Base-by-base conservation (phyloP, 1,284 basidiomycete species). In the Rugosomyces carneus region DNA sequence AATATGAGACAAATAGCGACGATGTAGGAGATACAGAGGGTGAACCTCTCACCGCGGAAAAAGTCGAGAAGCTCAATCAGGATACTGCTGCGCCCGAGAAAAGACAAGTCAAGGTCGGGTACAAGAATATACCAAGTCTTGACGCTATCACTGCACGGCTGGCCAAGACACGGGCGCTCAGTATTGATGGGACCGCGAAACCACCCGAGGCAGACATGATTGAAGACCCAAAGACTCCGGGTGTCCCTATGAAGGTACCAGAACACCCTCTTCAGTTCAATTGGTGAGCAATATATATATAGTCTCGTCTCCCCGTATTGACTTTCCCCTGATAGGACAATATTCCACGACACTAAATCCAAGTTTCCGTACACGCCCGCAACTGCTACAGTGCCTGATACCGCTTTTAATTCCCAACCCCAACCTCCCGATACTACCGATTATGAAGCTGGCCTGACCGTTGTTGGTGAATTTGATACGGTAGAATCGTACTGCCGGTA, bases 401-500 rank as follows among this genome's bases (percentile, higher is more conserved):
- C 44, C 10, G 51, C 51, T 52, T 65, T 68, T 51, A 38, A 64
- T 48, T 44, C 71, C n/a, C 66, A 69, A 45, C 45, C 48, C n/a
- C 66, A 69, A 46, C 46, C 49, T n/a, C 73, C 76, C 9, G 84
- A 85, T 52, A 73, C 80, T 1, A 76, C 69, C 21, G 80, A 84
- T 48, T 89, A 93, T 63, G 84, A 89, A 64, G 82, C 85, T 2
- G 79, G 86, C 0, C 67, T 91, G 43, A 85, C 79, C 11, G 78
- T 89, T 45, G 79, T 89, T 53, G 88, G 89, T 53, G 81, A 84
- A 55, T 87, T 92, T 65, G 75, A 81, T 57, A 89, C 91, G 11
- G 89, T 96, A 46, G 89, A 96, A 65, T 78, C 82, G 20, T 96
- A 93, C 71, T 93, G 91, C 60, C 79, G 88, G n/a, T 89, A 92